These are phyloP conservation scores for Russula abietina DNA, from an alignment of 768 basidiomycete genomes.

Conservation along the genomic window DNA sequence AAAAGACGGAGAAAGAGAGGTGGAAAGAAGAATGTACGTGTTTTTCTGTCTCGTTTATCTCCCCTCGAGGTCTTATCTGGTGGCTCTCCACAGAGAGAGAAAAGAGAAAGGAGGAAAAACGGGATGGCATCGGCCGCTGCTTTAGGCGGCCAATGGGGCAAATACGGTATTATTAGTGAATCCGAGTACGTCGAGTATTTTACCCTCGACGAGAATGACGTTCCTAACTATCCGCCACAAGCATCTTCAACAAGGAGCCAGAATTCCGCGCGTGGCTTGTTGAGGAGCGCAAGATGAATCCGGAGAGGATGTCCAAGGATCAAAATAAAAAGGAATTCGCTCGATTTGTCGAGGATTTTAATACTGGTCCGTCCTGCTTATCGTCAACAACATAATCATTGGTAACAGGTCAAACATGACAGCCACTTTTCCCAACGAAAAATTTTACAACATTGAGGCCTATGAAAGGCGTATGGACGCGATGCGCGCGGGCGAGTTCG, in stretches of 20 bases:
- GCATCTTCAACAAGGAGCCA: constrained; percentile 73
- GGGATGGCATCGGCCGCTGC: constrained; percentile 45
- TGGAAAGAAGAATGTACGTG: constrained; percentile 39
- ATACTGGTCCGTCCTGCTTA: constrained; percentile 50
- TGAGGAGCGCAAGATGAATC: constrained; percentile 87
- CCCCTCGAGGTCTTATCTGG: neutral
- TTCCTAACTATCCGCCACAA: constrained; percentile 30
- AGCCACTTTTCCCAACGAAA: constrained; percentile 93
- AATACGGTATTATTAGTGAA: constrained; percentile 82
- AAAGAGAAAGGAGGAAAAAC: constrained; percentile 63
- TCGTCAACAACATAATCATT: constrained; percentile 4
- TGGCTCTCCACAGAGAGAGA: constrained; percentile 40
- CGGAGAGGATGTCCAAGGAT: constrained; percentile 82
- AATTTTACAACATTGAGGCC: constrained; percentile 86
- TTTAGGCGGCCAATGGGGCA: constrained; percentile 74
- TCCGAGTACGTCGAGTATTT: constrained; percentile 54
- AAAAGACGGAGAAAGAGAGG: constrained; percentile 34
- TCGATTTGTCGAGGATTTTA: constrained; percentile 76
- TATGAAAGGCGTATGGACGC: constrained; percentile 83
- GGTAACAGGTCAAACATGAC: neutral
- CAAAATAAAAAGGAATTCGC: constrained; percentile 81
- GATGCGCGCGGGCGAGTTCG: constrained; percentile 74
- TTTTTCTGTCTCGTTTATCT: constrained; percentile 16
- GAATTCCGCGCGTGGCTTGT: constrained; percentile 93
- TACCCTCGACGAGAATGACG: neutral